Evolutionary conservation across 208 protist species (phyloP).

Genomic region (Trypanosoma grayi): DNA sequence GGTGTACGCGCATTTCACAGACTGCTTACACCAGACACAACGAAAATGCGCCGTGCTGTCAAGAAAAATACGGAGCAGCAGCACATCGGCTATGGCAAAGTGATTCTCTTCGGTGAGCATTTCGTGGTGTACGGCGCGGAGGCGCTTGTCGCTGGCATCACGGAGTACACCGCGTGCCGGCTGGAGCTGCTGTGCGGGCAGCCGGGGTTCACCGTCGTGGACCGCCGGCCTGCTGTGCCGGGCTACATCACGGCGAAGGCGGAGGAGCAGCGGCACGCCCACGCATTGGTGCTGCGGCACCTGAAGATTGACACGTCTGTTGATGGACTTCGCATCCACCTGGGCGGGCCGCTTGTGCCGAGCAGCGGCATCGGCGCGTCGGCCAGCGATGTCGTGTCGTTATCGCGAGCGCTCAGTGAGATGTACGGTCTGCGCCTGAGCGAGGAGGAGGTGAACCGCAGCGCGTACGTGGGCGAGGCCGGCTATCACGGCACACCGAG

Average conservation of each 20-base stretch:
- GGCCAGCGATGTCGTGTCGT: conserved; percentile 71
- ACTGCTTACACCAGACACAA: no score
- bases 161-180: conserved; percentile 74
- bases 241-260: conserved; percentile 75
- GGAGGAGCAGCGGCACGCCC: conserved; percentile 75
- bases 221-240: conserved; percentile 69
- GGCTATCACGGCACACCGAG: conserved; percentile 89
- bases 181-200: conserved; percentile 36
- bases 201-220: conserved; percentile 58
- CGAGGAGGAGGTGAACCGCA: conserved; percentile 63
- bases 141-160: conserved; percentile 76
- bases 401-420: conserved; percentile 76
- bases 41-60: conserved; percentile 39
- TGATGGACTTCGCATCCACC: conserved; percentile 57
- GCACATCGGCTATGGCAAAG: conserved; percentile 84
- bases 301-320: conserved; percentile 57
- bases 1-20: no score
- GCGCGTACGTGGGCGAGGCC: conserved; percentile 68
- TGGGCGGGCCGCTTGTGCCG: conserved; percentile 69
- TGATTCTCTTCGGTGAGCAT: conserved; percentile 93
- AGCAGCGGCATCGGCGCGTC: conserved; percentile 83
- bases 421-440: conserved; percentile 57
- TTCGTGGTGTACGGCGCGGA: conserved; percentile 87
- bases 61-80: conserved; percentile 39
- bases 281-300: conserved; percentile 69